Percentiles rank a stretch among this genome's conserved stretches.
Conservation (phyloP, 805 yeast species). For the Candida ipomoeae region DNA sequence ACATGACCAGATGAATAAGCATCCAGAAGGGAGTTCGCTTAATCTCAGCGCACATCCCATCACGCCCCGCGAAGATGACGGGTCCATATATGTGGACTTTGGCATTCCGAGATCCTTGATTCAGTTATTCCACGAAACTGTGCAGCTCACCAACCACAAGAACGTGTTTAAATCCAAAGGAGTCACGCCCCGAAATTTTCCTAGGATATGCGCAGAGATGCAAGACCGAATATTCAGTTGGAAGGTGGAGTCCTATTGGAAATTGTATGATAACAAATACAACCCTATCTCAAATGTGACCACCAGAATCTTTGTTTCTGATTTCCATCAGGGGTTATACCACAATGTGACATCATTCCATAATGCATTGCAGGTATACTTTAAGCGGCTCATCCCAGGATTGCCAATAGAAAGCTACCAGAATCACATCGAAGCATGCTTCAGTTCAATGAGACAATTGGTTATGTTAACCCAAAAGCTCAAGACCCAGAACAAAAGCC, state of each 20-base stretch:
- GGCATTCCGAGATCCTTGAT: constrained; percentile 48
- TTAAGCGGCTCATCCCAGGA: constrained; percentile 44
- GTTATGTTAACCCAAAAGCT: constrained; percentile 13
- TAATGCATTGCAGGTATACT: constrained; percentile 41
- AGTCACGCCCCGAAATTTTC: constrained; percentile 51
- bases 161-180: constrained; percentile 38
- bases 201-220: constrained; percentile 50
- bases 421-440: constrained; percentile 28
- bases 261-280: constrained; percentile 26
- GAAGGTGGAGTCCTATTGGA: constrained; percentile 41
- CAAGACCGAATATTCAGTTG: constrained; percentile 48
- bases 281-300: constrained; percentile 15
- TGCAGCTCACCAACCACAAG: constrained; percentile 49
- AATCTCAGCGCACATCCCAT: constrained; percentile 1
- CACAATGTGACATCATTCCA: constrained; percentile 39
- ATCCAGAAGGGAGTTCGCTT: neutral
- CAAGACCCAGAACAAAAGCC: constrained; percentile 7
- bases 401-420: constrained; percentile 33
- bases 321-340: constrained; percentile 39
- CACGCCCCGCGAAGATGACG: constrained; percentile 16
- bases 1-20: neutral
- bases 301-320: constrained; percentile 24
- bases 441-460: constrained; percentile 33
- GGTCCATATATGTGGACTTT: constrained; percentile 36
- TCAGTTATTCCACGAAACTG: constrained; percentile 43